Percentiles rank a stretch among this genome's conserved stretches.
Evolutionary conservation across 1,284 basidiomycete genomes (phyloP).

Genomic region (Meripilus lineatus): DNA sequence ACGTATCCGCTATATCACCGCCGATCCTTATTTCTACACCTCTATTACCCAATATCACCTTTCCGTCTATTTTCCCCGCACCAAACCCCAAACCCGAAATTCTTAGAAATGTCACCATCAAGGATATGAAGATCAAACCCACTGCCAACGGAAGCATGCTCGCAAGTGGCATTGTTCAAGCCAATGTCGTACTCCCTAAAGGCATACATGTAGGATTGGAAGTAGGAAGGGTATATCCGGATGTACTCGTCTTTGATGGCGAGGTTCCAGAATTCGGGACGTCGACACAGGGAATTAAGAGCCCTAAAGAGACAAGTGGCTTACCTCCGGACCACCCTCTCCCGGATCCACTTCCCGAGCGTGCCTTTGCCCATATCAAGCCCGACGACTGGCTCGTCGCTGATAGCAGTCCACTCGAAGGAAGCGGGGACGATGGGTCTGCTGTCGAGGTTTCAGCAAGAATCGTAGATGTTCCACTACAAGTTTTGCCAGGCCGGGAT

Average conservation of each 20-base stretch:
- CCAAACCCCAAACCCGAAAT: constrained; percentile 57
- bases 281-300: neutral
- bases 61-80: constrained; percentile 56
- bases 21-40: constrained; percentile 54
- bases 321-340: constrained; percentile 42
- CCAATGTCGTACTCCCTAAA: constrained; percentile 56
- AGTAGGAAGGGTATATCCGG: constrained; percentile 61
- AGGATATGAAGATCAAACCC: constrained; percentile 61
- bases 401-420: constrained; percentile 37
- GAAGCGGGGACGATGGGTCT: constrained; percentile 44
- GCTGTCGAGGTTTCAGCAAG: constrained; percentile 54
- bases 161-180: constrained; percentile 63
- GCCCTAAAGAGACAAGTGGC: constrained; percentile 6
- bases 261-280: constrained; percentile 35
- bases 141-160: constrained; percentile 33
- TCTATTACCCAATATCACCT: constrained; percentile 40
- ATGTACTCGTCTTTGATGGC: constrained; percentile 73
- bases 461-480: constrained; percentile 65
- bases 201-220: constrained; percentile 60
- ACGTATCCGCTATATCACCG: constrained; percentile 51
- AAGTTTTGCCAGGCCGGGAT: constrained; percentile 70
- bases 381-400: constrained; percentile 65
- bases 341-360: constrained; percentile 58
- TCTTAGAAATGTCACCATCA: constrained; percentile 64
- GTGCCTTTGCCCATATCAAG: constrained; percentile 68